phyloP scores from a whole-genome alignment of 1,284 basidiomycete species.

The Sanghuangporus sanghuang region DNA sequence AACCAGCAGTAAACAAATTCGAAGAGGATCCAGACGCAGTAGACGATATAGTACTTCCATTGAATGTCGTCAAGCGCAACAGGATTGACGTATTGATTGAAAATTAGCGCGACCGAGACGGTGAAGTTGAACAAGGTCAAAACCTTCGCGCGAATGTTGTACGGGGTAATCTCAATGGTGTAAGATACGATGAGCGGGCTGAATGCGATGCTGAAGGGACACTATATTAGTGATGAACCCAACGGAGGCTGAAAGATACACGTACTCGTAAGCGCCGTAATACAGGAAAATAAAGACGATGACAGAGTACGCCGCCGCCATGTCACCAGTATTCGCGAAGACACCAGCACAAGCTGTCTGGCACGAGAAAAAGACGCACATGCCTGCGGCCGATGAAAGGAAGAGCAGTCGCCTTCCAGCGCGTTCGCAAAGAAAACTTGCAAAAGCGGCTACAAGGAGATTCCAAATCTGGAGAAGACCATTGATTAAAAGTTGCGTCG shows the following conservation, averaged over 20 bases:
- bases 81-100: slow-evolving; percentile 53
- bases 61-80: slow-evolving; percentile 31
- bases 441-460: slow-evolving; percentile 19
- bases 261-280: slow-evolving; percentile 39
- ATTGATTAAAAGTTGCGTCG: slow-evolving; percentile 59
- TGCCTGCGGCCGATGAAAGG: slow-evolving; percentile 24
- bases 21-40: slow-evolving; percentile 36
- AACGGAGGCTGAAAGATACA: not conserved
- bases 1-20: slow-evolving; percentile 35
- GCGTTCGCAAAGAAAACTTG: slow-evolving; percentile 20
- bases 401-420: slow-evolving; percentile 20
- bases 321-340: slow-evolving; percentile 31
- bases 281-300: slow-evolving; percentile 47
- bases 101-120: slow-evolving; percentile 46
- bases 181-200: slow-evolving; percentile 53
- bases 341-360: slow-evolving; percentile 39
- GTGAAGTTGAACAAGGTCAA: slow-evolving; percentile 51
- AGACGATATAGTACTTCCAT: slow-evolving; percentile 42
- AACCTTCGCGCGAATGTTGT: slow-evolving; percentile 54
- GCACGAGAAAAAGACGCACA: slow-evolving; percentile 37
- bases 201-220: slow-evolving; percentile 36
- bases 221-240: not conserved
- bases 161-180: slow-evolving; percentile 56
- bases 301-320: slow-evolving; percentile 36
- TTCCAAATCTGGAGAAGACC: slow-evolving; percentile 41